Base-by-base conservation (phyloP, 2,329 filamentous ascomycete species). In the Diaporthe nobilis region DNA sequence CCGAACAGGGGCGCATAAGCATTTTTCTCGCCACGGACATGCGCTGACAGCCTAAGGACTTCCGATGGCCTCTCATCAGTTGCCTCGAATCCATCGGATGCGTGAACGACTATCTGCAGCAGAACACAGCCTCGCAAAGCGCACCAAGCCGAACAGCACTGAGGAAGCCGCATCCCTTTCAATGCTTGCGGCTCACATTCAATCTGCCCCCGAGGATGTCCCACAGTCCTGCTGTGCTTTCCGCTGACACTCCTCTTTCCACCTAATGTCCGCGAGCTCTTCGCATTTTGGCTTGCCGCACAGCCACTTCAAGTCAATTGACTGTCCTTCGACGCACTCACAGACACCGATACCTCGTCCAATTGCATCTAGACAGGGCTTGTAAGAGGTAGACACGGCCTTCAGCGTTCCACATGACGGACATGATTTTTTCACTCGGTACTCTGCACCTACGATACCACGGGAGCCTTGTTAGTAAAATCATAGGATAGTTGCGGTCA, bases 271-370 rank as follows among this genome's bases (percentile, higher is more conserved):
- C 15, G 61, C 74, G 25, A 53, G 42, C 42, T 61, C 37, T n/a
- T 68, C 31, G 58, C 74, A 75, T 12, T 49, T 25, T n/a, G 5
- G 12, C 5, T 6, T 15, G 42, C 47, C 51, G 37, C 74, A 75
- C 8, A 73, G 61, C 61, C 70, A 75, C 53, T 73, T 70, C 17
- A 70, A 13, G 3, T 49, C 34, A 8, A 73, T 51, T 4, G 25
- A 51, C 2, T 51, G 44, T 12, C 74, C 68, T 8, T 28, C 39
- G 13, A 72, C 57, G 2, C 20, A 22, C 20, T 37, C 25, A 37
- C 68, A 75, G 20, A 72, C 34, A 5, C 68, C 73, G 10, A 31
- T 28, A 2, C 47, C 42, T 28, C 67, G 58, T 6, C 6, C 15
- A 10, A 51, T n/a, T 20, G 68, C 67, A 17, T 58, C 37, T 12